Evolutionary conservation across 768 basidiomycete species (phyloP).

Genomic region (Lactarius deliciosus): DNA sequence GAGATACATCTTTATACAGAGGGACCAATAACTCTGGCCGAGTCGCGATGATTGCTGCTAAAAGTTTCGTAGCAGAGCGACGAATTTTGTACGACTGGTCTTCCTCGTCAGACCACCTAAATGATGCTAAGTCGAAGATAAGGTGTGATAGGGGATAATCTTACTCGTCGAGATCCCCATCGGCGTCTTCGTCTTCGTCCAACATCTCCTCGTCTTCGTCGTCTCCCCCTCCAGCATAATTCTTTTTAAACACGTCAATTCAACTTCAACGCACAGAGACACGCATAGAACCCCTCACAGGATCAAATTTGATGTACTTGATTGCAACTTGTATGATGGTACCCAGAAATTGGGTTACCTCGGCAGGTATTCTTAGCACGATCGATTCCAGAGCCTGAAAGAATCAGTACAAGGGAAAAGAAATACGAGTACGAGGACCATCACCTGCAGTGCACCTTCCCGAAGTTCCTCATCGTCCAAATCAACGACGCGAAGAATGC

Average conservation of each 20-base stretch:
- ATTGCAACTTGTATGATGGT: constrained; percentile 68
- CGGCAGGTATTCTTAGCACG: constrained; percentile 78
- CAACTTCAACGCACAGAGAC: neutral
- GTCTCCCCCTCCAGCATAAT: constrained; percentile 73
- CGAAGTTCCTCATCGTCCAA: constrained; percentile 81
- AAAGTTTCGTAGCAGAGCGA: constrained; percentile 87
- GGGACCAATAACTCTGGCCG: constrained; percentile 81
- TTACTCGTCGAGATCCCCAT: constrained; percentile 75
- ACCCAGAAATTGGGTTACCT: constrained; percentile 70
- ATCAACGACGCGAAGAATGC: constrained; percentile 64
- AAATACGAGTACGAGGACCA: neutral
- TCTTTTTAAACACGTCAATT: constrained; percentile 43
- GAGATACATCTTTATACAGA: constrained; percentile 83
- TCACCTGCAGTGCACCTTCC: constrained; percentile 76
- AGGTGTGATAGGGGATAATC: constrained; percentile 32
- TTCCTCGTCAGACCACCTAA: constrained; percentile 94
- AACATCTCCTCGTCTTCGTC: constrained; percentile 62
- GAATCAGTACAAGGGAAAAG: neutral
- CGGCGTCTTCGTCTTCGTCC: constrained; percentile 75
- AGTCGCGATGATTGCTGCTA: constrained; percentile 82
- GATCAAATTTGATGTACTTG: constrained; percentile 89
- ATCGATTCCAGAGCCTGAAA: constrained; percentile 80
- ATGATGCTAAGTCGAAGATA: constrained; percentile 10
- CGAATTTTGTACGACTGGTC: constrained; percentile 98
- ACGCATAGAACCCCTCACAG: constrained; percentile 50